phyloP scores from a whole-genome alignment of 1,139 yeast genomes.

The Spathaspora sp. region DNA sequence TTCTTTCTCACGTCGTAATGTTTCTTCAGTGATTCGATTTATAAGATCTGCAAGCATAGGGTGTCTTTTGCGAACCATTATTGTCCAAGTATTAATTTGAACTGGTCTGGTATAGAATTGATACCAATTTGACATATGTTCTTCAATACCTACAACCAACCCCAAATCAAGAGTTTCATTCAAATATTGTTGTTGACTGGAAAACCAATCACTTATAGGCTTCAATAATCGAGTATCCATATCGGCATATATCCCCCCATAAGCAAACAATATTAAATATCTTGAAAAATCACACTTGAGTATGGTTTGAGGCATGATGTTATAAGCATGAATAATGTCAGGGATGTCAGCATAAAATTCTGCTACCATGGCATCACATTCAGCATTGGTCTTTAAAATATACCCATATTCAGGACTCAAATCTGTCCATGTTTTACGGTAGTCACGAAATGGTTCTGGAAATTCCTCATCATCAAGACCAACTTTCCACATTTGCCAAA shows the following conservation, averaged over 20 bases:
- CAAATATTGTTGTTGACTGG: conserved; percentile 23
- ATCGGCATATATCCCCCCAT: conserved; percentile 93
- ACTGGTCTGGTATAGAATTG: conserved; percentile 70
- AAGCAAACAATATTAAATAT: conserved; percentile 77
- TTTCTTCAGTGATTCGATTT: conserved; percentile 74
- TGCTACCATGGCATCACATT: conserved; percentile 62
- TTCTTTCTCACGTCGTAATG: conserved; percentile 40
- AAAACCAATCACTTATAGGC: conserved; percentile 43
- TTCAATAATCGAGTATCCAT: conserved; percentile 67
- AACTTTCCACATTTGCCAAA: conserved; percentile 98
- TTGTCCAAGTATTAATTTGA: conserved; percentile 76
- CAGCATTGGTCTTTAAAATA: conserved; percentile 69
- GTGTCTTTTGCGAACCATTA: conserved; percentile 84
- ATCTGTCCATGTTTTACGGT: conserved; percentile 57
- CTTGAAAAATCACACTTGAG: conserved; percentile 90
- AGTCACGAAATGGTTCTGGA: conserved; percentile 46
- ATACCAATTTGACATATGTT: conserved; percentile 81
- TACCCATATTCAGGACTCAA: conserved; percentile 66
- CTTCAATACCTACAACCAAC: conserved; percentile 82
- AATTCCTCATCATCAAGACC: conserved; percentile 51
- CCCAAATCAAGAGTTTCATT: conserved; percentile 54
- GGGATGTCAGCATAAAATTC: conserved; percentile 70
- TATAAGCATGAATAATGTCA: conserved; percentile 74
- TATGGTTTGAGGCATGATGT: conserved; percentile 72
- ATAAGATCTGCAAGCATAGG: conserved; percentile 84